Conservation (phyloP, 2,329 filamentous ascomycete genomes). For the Stagonosporopsis cucurbitacearum region DNA sequence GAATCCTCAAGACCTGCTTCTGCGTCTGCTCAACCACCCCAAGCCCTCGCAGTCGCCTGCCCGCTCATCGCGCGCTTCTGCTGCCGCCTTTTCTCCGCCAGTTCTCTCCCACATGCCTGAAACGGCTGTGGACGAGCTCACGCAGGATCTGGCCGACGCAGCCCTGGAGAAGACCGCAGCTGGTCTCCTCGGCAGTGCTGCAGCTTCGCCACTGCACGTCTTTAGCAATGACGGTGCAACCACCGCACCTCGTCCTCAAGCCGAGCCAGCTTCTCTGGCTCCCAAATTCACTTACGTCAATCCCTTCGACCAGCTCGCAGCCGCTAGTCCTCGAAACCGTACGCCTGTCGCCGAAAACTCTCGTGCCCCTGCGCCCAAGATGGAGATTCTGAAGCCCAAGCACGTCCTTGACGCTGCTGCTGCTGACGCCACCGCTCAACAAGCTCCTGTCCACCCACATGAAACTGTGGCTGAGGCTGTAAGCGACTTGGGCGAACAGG, state of each 20-base stretch:
- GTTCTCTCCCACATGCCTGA: conserved; percentile 47
- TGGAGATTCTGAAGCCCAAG: conserved; percentile 55
- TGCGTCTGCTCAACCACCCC: conserved; percentile 82
- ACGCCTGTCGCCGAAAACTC: conserved; percentile 38
- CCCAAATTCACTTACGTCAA: conserved; percentile 73
- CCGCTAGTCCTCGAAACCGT: conserved; percentile 67
- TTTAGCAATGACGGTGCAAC: conserved; percentile 53
- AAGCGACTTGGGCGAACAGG: conserved; percentile 66
- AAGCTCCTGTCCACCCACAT: conserved; percentile 37
- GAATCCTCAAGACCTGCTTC: conserved; percentile 83
- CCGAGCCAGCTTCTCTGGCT: conserved; percentile 38
- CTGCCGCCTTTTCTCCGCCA: conserved; percentile 38
- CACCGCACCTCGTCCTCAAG: conserved; percentile 42
- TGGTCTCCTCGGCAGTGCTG: conserved; percentile 29
- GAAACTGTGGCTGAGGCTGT: conserved; percentile 77
- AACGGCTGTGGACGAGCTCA: conserved; percentile 53
- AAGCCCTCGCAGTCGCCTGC: conserved; percentile 53
- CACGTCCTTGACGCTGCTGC: conserved; percentile 47
- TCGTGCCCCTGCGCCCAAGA: conserved; percentile 40
- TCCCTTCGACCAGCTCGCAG: conserved; percentile 73
- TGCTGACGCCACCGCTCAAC: conserved; percentile 21
- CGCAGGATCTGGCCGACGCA: conserved; percentile 54
- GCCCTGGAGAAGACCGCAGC: conserved; percentile 47
- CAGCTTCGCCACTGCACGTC: conserved; percentile 39
- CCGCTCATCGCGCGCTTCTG: conserved; percentile 34